Base-by-base conservation (phyloP, 1,284 basidiomycete species). In the Fomitopsis pinicola region DNA sequence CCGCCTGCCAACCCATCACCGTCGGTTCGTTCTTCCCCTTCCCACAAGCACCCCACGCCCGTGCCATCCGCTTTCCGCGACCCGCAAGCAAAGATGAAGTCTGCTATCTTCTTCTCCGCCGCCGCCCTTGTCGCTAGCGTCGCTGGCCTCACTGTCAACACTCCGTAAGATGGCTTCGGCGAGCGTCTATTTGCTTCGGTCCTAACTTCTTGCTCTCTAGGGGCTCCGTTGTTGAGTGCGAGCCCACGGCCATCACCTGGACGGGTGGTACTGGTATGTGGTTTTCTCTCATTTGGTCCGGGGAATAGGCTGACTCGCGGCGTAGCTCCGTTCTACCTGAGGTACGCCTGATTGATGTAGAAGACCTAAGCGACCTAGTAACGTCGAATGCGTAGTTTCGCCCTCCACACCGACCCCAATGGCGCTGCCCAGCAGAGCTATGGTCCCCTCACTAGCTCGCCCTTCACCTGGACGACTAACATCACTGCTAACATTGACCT, bases 391-490 rank as follows among this genome's bases (percentile, higher is more conserved):
- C 22, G 26, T 38, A 71, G 69, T 60, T 38, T 38, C 28, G 73
- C 71, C 59, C 68, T 74, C 60, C 58, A 59, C 46, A 61, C 58
- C 36, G 50, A 64, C 19, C 63, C 72, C 45, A 61, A 58, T 30
- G 71, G 66, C 22, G 42, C 66, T 38, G 59, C 69, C 52, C 61
- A 71, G 35, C 66, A 73, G 67, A 64, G 66, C 57, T 72, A 68
- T 66, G 38, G 63, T 42, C 57, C 57, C 52, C 62, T 74, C 30
- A 58, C 60, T 3, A 64, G 64, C 40, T 69, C 58, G 40, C 61
- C 66, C 22, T 72, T 72, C 68, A 69, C 64, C 19, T 75, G 73
- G 72, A 12, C 46, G 30, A 64, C 66, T 15, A 70, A 73, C 66
- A 67, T 72, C 55, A 53, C 68, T 9, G 63, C 63, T 8, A 66